phyloP scores from a whole-genome alignment of 305 asterid genomes.

The Rubia balearica region DNA sequence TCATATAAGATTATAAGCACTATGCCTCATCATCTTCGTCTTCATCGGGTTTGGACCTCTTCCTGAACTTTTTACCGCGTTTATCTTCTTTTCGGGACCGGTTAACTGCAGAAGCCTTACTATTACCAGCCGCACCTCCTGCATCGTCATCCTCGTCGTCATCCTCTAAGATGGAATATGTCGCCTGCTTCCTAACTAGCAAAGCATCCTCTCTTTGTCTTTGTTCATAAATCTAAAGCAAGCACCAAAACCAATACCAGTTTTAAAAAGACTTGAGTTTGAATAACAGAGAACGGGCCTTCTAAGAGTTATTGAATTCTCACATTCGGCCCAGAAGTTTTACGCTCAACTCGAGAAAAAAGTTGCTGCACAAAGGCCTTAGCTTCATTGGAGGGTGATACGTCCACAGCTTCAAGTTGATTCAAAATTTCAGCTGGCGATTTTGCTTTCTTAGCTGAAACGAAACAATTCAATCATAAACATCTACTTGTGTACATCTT shows the following conservation, averaged over 20 bases:
- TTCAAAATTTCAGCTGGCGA: slow-evolving; percentile 69
- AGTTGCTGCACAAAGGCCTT: slow-evolving; percentile 59
- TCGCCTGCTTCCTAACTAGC: slow-evolving; percentile 58
- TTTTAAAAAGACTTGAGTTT: slow-evolving; percentile 10
- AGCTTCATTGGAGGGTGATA: slow-evolving; percentile 59
- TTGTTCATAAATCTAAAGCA: slow-evolving; percentile 52
- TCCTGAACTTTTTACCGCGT: slow-evolving; percentile 63
- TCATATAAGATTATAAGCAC: slow-evolving; percentile 25
- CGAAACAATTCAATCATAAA: neutral
- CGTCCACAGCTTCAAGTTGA: slow-evolving; percentile 49
- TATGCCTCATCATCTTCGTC: slow-evolving; percentile 69
- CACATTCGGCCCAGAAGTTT: slow-evolving; percentile 71
- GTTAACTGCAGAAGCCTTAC: slow-evolving; percentile 27
- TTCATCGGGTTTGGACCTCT: slow-evolving; percentile 51
- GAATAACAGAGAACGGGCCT: slow-evolving; percentile 9
- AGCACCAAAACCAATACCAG: slow-evolving; percentile 7
- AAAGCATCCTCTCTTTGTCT: slow-evolving; percentile 64
- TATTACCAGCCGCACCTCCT: slow-evolving; percentile 16
- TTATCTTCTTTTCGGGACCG: slow-evolving; percentile 46
- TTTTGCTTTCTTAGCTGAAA: slow-evolving; percentile 78
- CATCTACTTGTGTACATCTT: neutral
- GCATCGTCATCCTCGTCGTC: slow-evolving; percentile 47
- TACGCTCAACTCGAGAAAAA: slow-evolving; percentile 66
- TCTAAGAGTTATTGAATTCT: slow-evolving; percentile 15
- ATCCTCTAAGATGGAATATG: slow-evolving; percentile 65